phyloP scores from a whole-genome alignment of 441 rosid species.

The Adansonia gregorii region DNA sequence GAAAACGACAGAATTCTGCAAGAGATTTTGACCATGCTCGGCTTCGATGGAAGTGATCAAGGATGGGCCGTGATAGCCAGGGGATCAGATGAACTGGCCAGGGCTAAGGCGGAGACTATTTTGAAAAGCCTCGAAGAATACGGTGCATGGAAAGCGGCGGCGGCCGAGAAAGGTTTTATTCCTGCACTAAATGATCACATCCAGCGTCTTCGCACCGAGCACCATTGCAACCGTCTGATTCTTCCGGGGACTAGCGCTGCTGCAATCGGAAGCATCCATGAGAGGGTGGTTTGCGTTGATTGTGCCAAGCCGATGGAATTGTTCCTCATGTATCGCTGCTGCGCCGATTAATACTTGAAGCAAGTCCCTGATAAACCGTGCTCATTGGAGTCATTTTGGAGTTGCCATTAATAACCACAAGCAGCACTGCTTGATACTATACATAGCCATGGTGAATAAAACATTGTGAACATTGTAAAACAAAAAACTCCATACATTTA shows the following conservation, averaged over 20 bases:
- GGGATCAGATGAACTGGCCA: conserved; percentile 35
- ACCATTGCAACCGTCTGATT: conserved; percentile 52
- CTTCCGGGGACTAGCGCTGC: conserved; percentile 34
- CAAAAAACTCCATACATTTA: too few species aligned
- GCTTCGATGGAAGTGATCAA: conserved; percentile 42
- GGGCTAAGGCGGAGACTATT: conserved; percentile 34
- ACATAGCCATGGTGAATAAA: neutral
- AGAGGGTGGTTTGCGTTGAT: conserved; percentile 46
- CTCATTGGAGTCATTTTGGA: conserved; percentile 13
- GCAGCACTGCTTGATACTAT: neutral
- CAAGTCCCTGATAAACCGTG: neutral
- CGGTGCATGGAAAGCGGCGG: conserved; percentile 25
- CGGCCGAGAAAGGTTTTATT: conserved; percentile 29
- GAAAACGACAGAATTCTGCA: conserved; percentile 43
- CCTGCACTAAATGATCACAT: conserved; percentile 35
- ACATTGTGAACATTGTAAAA: neutral
- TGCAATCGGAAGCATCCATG: conserved; percentile 29
- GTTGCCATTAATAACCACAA: neutral
- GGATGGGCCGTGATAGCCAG: conserved; percentile 46
- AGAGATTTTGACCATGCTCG: conserved; percentile 43
- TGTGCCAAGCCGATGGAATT: conserved; percentile 47
- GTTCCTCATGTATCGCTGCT: conserved; percentile 51
- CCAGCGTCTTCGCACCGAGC: conserved; percentile 24
- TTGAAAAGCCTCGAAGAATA: conserved; percentile 28
- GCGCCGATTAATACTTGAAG: conserved; percentile 41